A percentile compares a stretch with the other conserved stretches of the same genome.
These are phyloP conservation scores for Daldinia grandis DNA, from an alignment of 495 filamentous ascomycete species.

Conservation along the genomic window DNA sequence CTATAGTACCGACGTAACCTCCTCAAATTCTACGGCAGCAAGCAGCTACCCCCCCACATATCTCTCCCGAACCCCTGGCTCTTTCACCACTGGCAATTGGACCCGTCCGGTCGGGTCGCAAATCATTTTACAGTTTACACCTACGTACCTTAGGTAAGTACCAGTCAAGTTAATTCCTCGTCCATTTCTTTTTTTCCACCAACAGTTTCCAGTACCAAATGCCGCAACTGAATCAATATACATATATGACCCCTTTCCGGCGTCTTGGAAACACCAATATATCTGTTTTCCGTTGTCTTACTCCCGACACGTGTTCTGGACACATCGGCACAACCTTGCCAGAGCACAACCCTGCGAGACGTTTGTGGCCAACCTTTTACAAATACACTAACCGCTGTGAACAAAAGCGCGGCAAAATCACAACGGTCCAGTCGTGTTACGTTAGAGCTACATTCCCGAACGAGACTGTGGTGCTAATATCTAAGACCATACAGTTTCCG, in stretches of 20 bases:
- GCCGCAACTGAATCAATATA: conserved; percentile 3
- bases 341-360: conserved; percentile 12
- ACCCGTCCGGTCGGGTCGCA: conserved; percentile 34
- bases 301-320: conserved; percentile 34
- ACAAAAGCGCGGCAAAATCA: conserved; percentile 6
- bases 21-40: conserved; percentile 2
- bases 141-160: conserved; percentile 11
- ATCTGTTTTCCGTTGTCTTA: conserved; percentile 23
- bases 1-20: background rate
- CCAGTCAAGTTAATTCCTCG: background rate
- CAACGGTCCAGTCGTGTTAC: conserved; percentile 33
- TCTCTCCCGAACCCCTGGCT: conserved; percentile 35
- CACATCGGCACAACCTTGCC: background rate
- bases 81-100: conserved; percentile 29
- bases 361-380: conserved; percentile 18
- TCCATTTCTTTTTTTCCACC: conserved; percentile 8
- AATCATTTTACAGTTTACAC: conserved; percentile 31
- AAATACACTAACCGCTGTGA: background rate
- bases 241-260: conserved; percentile 31
- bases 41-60: conserved; percentile 25
- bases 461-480: conserved; percentile 11
- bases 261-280: conserved; percentile 19
- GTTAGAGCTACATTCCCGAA: conserved; percentile 23
- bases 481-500: conserved; percentile 28
- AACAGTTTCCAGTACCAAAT: background rate